Conservation (phyloP, 2,329 filamentous ascomycete genomes). For the Venturia aucupariae region DNA sequence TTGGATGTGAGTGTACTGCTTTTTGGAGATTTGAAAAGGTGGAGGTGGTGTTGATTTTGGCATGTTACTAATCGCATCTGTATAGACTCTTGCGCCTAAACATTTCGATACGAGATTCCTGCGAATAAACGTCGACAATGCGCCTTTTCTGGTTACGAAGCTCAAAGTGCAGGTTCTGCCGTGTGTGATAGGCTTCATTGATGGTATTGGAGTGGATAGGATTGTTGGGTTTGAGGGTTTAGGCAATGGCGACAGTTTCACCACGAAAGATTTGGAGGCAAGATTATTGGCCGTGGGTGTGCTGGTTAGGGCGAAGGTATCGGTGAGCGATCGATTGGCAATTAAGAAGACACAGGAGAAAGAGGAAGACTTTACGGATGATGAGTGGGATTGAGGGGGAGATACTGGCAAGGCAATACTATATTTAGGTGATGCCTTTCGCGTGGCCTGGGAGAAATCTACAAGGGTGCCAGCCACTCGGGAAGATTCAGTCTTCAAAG, state of each 20-base stretch:
- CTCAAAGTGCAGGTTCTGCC: slow-evolving; percentile 49
- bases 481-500: neutral
- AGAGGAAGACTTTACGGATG: slow-evolving; percentile 22
- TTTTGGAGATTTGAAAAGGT: neutral
- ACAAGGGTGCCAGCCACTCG: neutral
- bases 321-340: neutral
- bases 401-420: neutral
- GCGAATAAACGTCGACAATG: slow-evolving; percentile 51
- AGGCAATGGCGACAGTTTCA: slow-evolving; percentile 45
- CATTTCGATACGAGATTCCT: slow-evolving; percentile 52
- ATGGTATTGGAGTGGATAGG: slow-evolving; percentile 46
- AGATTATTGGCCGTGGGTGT: slow-evolving; percentile 43
- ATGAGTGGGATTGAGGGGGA: slow-evolving; percentile 27
- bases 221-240: slow-evolving; percentile 52
- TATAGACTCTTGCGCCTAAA: slow-evolving; percentile 41
- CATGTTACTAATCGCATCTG: slow-evolving; percentile 9
- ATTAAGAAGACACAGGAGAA: slow-evolving; percentile 17
- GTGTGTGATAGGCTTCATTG: slow-evolving; percentile 48
- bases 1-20: slow-evolving; percentile 31
- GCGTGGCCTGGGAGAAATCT: neutral
- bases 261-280: slow-evolving; percentile 44
- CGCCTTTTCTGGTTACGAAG: slow-evolving; percentile 49
- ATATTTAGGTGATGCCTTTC: neutral
- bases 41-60: neutral
- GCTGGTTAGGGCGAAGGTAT: slow-evolving; percentile 39